Conservation (phyloP, 805 yeast species). For the Maudiozyma pseudohumilis region DNA sequence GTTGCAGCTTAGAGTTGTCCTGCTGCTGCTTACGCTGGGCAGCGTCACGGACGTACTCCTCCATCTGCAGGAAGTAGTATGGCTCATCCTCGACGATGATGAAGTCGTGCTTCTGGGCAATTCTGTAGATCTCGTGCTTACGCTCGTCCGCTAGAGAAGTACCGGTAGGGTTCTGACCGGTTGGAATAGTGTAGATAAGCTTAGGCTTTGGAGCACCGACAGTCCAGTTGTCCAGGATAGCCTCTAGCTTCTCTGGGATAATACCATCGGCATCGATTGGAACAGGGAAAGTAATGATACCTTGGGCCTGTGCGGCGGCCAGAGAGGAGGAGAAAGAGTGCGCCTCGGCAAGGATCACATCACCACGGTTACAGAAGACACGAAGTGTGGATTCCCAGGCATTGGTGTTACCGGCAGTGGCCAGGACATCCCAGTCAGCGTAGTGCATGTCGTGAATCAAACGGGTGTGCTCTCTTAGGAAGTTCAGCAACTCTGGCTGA, state of each 20-base stretch:
- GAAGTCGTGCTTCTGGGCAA: slow-evolving; percentile 80
- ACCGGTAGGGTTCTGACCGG: slow-evolving; percentile 98
- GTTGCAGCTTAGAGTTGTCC: slow-evolving; percentile 29
- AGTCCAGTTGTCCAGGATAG: slow-evolving; percentile 59
- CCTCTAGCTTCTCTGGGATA: slow-evolving; percentile 58
- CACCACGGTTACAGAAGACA: slow-evolving; percentile 69
- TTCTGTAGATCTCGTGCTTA: slow-evolving; percentile 61
- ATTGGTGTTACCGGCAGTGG: slow-evolving; percentile 82
- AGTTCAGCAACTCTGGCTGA: slow-evolving; percentile 55
- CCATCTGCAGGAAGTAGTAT: slow-evolving; percentile 93
- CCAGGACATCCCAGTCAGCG: slow-evolving; percentile 61
- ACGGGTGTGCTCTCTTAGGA: slow-evolving; percentile 67
- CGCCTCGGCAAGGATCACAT: slow-evolving; percentile 74
- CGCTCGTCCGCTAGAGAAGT: slow-evolving; percentile 69
- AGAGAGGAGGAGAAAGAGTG: slow-evolving; percentile 75
- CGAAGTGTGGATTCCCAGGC: slow-evolving; percentile 78
- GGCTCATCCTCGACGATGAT: slow-evolving; percentile 93
- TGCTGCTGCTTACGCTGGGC: slow-evolving; percentile 23
- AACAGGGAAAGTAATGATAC: slow-evolving; percentile 59
- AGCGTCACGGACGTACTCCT: slow-evolving; percentile 45
- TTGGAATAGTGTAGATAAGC: slow-evolving; percentile 80
- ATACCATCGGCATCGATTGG: slow-evolving; percentile 74
- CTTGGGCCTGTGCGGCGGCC: slow-evolving; percentile 70
- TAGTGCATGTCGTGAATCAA: slow-evolving; percentile 38
- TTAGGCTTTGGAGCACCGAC: slow-evolving; percentile 62